Base-by-base conservation (phyloP, 345 rosid species). In the Citrus cavaleriei region DNA sequence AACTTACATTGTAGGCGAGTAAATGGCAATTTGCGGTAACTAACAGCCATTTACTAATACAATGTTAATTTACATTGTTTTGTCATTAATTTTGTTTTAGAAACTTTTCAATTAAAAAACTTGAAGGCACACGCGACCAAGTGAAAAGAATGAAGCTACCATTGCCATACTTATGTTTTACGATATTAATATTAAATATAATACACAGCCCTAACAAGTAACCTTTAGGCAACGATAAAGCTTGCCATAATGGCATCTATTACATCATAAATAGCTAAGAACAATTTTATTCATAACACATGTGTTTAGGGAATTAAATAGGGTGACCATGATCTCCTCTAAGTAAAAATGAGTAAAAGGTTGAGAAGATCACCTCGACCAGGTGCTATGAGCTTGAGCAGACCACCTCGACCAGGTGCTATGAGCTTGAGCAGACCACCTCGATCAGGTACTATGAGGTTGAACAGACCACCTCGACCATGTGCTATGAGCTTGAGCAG, bases 391-490 rank as follows among this genome's bases (percentile, higher is more conserved):
- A 30, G 4, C 4, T 34, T 34, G 35, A 34, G 1, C 1, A 34
- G 0, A 34, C 4, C 35, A 0, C 6, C 5, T 4, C 5, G 4
- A 4, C 35, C 0, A 4, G 5, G 35, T 32, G 35, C 0, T 32
- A 32, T 32, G 35, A 32, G 35, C 35, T 32, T 32, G 5, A 32
- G 35, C 35, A 32, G 5, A 32, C 5, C 35, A 32, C 5, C 34
- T 30, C 3, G 32, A 30, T 3, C 32, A 32, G 5, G 34, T 30
- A 0, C 4, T 30, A 32, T 32, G 3, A 32, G 5, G 0, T 32
- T 32, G 34, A 32, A 0, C 5, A 32, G 0, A 32, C 3, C 0
- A 32, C 34, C 5, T 4, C 34, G 0, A 30, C 4, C 1, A 30
- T 30, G 0, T 30, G 4, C 34, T 32, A 32, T 32, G 34, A 32